phyloP scores from a whole-genome alignment of 176 grass and related monocot genomes.

The Juncus effusus region DNA sequence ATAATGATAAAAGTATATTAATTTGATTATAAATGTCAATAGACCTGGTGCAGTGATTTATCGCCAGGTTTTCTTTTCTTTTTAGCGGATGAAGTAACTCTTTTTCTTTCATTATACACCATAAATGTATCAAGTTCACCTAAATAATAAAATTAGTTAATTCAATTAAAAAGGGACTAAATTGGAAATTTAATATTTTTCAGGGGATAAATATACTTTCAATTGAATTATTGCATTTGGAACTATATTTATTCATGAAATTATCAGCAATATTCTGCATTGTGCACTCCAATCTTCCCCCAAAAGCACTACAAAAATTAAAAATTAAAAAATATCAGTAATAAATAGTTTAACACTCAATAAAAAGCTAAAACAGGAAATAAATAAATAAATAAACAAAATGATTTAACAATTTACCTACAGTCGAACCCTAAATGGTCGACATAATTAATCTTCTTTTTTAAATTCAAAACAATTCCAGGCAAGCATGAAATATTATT shows the following conservation, averaged over 20 bases:
- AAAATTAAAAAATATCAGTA: neutral
- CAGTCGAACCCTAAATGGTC: constrained; percentile 90
- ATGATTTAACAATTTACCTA: constrained; percentile 62
- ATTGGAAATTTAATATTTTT: neutral
- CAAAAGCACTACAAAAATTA: constrained; percentile 49
- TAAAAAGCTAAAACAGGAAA: constrained; percentile 1
- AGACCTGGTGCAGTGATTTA: constrained; percentile 83
- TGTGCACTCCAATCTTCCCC: constrained; percentile 88
- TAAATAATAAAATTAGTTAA: constrained; percentile 30
- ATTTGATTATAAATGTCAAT: constrained; percentile 7
- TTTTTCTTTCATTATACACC: constrained; percentile 95
- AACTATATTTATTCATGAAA: constrained; percentile 68
- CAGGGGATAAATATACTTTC: constrained; percentile 62
- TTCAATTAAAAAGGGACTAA: constrained; percentile 13
- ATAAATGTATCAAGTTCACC: constrained; percentile 82
- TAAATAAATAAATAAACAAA: constrained; percentile 18
- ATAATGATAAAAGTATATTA: neutral
- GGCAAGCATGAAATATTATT: constrained; percentile 72
- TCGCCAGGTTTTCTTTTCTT: constrained; percentile 81
- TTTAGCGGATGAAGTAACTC: constrained; percentile 96
- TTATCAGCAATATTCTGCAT: constrained; percentile 97
- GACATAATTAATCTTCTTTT: constrained; percentile 72
- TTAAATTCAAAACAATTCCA: constrained; percentile 93
- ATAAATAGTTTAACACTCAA: neutral
- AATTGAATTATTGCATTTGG: constrained; percentile 56